A percentile compares a stretch with the other conserved stretches of the same genome.
These are phyloP conservation scores for Bertia moriformis DNA, from an alignment of 2,329 filamentous ascomycete genomes.

Conservation along the genomic window DNA sequence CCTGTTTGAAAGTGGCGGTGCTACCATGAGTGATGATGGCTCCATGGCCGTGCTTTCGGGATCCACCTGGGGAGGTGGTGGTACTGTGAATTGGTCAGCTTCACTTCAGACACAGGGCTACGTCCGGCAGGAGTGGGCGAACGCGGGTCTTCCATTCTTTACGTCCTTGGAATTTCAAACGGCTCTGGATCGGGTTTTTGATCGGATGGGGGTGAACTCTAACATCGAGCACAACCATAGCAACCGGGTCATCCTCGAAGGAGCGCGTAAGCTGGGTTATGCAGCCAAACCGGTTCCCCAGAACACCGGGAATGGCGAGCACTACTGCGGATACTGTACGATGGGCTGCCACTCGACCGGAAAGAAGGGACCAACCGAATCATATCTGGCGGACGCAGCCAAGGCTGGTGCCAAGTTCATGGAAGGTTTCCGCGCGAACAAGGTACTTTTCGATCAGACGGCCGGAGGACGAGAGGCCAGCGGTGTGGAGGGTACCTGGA, in stretches of 20 bases:
- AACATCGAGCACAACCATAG: conserved; percentile 38
- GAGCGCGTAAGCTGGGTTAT: conserved; percentile 43
- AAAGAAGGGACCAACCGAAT: conserved; percentile 47
- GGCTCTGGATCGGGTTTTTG: conserved; percentile 44
- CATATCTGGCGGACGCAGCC: conserved; percentile 45
- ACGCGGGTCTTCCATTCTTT: conserved; percentile 38
- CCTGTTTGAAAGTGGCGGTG: conserved; percentile 38
- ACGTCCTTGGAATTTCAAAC: conserved; percentile 41
- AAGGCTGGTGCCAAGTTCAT: conserved; percentile 43
- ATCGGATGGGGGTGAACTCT: conserved; percentile 44
- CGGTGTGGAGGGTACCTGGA: conserved; percentile 43
- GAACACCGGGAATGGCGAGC: conserved; percentile 41
- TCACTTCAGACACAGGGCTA: conserved; percentile 32
- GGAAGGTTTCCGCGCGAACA: conserved; percentile 42
- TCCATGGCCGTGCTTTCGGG: conserved; percentile 35
- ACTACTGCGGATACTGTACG: conserved; percentile 30
- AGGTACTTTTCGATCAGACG: conserved; percentile 30
- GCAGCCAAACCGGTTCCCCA: conserved; percentile 40
- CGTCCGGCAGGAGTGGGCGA: conserved; percentile 46
- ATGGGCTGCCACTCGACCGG: conserved; percentile 25
- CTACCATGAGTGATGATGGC: conserved; percentile 23
- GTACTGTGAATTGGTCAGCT: conserved; percentile 46
- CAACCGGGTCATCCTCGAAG: conserved; percentile 41
- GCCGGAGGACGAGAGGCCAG: conserved; percentile 25
- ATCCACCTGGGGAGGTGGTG: conserved; percentile 46